Base-by-base conservation (phyloP, 257 asterid species). In the Coffea eugenioides region DNA sequence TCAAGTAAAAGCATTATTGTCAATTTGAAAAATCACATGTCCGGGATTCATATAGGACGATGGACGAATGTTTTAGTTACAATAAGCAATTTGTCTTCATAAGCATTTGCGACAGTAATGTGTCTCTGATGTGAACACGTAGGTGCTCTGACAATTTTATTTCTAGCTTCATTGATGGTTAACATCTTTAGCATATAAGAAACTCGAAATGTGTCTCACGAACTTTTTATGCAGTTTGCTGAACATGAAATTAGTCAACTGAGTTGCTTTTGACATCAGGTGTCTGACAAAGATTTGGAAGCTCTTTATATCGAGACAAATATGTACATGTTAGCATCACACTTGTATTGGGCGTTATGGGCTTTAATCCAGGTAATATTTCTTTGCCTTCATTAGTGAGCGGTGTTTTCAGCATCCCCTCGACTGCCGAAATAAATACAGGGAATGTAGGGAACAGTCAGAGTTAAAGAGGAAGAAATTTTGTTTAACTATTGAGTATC, bases 311-410 rank as follows among this genome's bases (percentile, higher is more conserved):
- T 82, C 31, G 99, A 95, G 92, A 87, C 97, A 67, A 92, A 82
- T 75, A 75, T 82, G 31, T 95, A 90, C 86, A 93, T 92, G 98
- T 83, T 95, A 51, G 95, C 96, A 61, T 93, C 99, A 74, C 99
- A 95, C 87, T 77, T 93, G 79, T 93, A 85, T 87, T 95, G 98
- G 99, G 99, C 94, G 67, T 73, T 93, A 75, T 95, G 99, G 99
- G 98, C 98, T 74, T 87, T 95, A 78, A 95, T 95, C 88, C 99
- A 95, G 98, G 98, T 95, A 80, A 36, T 23, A 21, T 43, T 59
- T 79, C 74, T 34, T 76, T 78, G 76, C 74, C 49, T 54, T 54
- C 56, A 39, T 39, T 39, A 39, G 43, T 39, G 43, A 39, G 79
- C 79, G 34, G 6, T 66, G 23, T 62, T 80, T 41, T 20, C 11